Base-by-base conservation (phyloP, 2,329 filamentous ascomycete genomes). In the Colletotrichum euphorbiae region DNA sequence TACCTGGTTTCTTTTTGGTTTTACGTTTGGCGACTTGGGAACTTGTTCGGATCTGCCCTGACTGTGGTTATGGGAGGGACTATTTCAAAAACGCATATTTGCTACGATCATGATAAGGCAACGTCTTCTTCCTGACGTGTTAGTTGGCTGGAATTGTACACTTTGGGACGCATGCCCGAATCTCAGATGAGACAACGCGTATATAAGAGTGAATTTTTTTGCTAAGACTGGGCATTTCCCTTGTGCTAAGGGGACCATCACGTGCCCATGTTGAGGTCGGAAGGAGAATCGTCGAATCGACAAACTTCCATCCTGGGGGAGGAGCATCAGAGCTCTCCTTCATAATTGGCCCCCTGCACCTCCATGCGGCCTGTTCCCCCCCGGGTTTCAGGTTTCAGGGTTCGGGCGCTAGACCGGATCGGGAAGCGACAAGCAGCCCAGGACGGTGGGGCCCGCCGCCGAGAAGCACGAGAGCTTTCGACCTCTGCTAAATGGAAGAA, bases 351-450 rank as follows among this genome's bases (percentile, higher is more conserved):
- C 48, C 48, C 48, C 48, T 31, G 48, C 24, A 51, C 17, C 31
- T 13, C 36, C 36, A 33, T 17, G 52, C 33, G 33, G 33, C 58
- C 45, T n/a, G n/a, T n/a, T n/a, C n/a, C n/a, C n/a, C n/a, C n/a
- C n/a, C n/a, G n/a, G n/a, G n/a, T n/a, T n/a, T n/a, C n/a, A n/a
- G 3, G 43, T 43, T 52, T 19, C 59, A 55, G 31, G 59, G 50
- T 45, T 55, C 59, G 38, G 48, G 33, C 48, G 40, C 59, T 62
- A 62, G 50, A 24, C 59, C 19, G 48, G n/a, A 62, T 62, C 59
- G 48, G 59, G 38, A 17, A 6, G 13, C n/a, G 46, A 31, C 36
- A 52, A n/a, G 12, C 21, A 13, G 46, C 46, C 46, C 48, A 51
- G 46, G 43, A 48, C 45, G 46, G 3, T 28, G 3, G 24, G 24